Evolutionary conservation across 176 grass and related monocot genomes (phyloP).

Genomic region (Alopecurus myosuroides): DNA sequence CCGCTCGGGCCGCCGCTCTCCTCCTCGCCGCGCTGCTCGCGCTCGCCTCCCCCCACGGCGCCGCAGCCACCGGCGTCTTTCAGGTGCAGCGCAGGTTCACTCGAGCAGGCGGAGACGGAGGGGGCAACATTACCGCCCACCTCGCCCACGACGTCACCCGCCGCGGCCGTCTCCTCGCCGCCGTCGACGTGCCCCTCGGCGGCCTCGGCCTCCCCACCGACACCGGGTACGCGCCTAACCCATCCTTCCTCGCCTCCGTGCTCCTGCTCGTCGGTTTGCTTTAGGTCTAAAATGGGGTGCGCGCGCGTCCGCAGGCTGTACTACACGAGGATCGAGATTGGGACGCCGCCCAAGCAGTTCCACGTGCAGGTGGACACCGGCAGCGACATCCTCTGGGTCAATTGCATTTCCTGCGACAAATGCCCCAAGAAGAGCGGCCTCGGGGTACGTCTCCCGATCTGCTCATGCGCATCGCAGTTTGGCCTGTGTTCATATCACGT

Average conservation of each 20-base stretch:
- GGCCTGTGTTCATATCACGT: not conserved
- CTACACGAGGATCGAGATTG: constrained; percentile 74
- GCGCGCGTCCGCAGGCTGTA: constrained; percentile 51
- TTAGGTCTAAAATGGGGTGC: not conserved
- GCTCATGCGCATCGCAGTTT: too few relatives aligned
- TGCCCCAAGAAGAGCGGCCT: constrained; percentile 80
- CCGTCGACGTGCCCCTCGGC: constrained; percentile 50
- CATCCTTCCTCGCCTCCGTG: not conserved
- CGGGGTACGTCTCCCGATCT: constrained; percentile 35
- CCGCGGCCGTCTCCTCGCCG: constrained; percentile 46
- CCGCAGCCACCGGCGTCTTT: constrained; percentile 25
- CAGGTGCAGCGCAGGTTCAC: constrained; percentile 42
- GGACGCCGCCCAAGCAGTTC: constrained; percentile 66
- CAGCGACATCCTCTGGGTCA: constrained; percentile 93
- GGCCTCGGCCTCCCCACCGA: constrained; percentile 58
- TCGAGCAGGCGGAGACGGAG: not conserved
- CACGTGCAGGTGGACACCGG: constrained; percentile 95
- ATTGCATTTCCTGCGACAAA: constrained; percentile 64
- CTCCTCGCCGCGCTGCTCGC: constrained; percentile 5
- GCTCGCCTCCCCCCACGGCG: not conserved
- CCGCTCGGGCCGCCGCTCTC: constrained; percentile 1
- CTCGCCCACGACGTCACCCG: constrained; percentile 48
- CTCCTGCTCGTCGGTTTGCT: not conserved
- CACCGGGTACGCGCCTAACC: constrained; percentile 40
- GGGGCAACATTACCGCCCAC: constrained; percentile 11